These are phyloP conservation scores for Diaporthe citriasiana DNA, from an alignment of 2,329 filamentous ascomycete species.

Conservation along the genomic window DNA sequence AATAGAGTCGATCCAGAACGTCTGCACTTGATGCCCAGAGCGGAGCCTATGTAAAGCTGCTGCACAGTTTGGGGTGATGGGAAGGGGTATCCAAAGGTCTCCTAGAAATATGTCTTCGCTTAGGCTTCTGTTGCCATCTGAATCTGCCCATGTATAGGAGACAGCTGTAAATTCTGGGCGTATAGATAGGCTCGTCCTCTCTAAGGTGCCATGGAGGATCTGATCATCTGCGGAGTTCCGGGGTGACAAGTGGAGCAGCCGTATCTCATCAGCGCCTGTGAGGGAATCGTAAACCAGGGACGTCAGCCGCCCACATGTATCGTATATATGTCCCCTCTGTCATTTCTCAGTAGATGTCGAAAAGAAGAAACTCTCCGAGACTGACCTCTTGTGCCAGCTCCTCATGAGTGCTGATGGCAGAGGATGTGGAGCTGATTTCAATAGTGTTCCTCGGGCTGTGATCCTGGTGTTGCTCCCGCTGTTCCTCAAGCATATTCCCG, in stretches of 20 bases:
- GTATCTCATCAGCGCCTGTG: not conserved
- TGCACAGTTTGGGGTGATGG: constrained; percentile 4
- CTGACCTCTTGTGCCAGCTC: not conserved
- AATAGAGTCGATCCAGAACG: not conserved
- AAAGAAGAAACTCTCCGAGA: accelerated
- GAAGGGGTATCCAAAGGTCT: not conserved
- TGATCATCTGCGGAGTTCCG: not conserved
- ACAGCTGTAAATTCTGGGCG: not conserved
- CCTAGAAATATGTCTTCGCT: not conserved
- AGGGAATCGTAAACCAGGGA: not conserved
- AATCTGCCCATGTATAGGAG: constrained; percentile 1
- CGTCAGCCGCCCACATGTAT: too few relatives aligned
- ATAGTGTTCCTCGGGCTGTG: too few relatives aligned
- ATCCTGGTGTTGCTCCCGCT: not conserved
- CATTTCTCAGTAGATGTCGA: accelerated
- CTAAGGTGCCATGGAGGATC: not conserved
- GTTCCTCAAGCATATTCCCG: not conserved
- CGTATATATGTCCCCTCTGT: not conserved
- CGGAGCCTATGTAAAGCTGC: not conserved
- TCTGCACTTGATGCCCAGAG: not conserved
- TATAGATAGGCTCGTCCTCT: not conserved
- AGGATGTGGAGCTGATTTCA: too few relatives aligned
- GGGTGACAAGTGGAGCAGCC: not conserved
- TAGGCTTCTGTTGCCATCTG: not conserved
- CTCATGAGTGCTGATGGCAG: not conserved